Percentiles rank a stretch among this genome's conserved stretches.
Evolutionary conservation across 2,329 filamentous ascomycete genomes (phyloP).

Genomic region (Alternaria angustiovoidea): DNA sequence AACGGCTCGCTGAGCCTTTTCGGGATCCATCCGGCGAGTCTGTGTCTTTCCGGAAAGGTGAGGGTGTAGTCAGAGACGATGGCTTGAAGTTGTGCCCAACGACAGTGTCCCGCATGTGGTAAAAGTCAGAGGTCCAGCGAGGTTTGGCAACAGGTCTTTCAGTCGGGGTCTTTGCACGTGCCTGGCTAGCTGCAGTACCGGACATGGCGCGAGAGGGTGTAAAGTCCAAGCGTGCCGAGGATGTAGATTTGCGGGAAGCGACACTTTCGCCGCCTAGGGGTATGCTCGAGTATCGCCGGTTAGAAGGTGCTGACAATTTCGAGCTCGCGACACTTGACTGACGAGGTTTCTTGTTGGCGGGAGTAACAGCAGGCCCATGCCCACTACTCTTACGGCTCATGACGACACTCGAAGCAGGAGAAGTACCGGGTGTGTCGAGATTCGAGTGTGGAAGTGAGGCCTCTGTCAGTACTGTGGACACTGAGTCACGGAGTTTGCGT

Average conservation of each 20-base stretch:
- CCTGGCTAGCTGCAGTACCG: slow-evolving; percentile 34
- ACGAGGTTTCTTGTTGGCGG: slow-evolving; percentile 57
- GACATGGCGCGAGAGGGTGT: slow-evolving; percentile 37
- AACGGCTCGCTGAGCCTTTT: slow-evolving; percentile 38
- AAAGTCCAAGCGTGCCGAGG: slow-evolving; percentile 27
- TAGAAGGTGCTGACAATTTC: slow-evolving; percentile 50
- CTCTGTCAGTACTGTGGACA: slow-evolving; percentile 89
- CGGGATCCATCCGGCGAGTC: slow-evolving; percentile 27
- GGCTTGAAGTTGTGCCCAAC: slow-evolving; percentile 53
- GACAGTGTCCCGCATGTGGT: slow-evolving; percentile 50
- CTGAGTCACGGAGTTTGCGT: slow-evolving; percentile 86
- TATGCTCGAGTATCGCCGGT: slow-evolving; percentile 59
- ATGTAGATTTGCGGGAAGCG: slow-evolving; percentile 32
- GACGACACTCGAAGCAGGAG: slow-evolving; percentile 72
- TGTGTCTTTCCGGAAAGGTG: slow-evolving; percentile 38
- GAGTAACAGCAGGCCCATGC: slow-evolving; percentile 54
- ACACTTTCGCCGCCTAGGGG: slow-evolving; percentile 43
- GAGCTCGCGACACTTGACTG: slow-evolving; percentile 56
- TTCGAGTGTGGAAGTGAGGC: slow-evolving; percentile 74
- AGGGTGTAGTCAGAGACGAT: slow-evolving; percentile 44
- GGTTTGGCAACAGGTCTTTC: slow-evolving; percentile 44
- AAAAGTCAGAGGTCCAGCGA: slow-evolving; percentile 48
- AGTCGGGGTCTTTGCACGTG: slow-evolving; percentile 37
- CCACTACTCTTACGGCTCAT: slow-evolving; percentile 62
- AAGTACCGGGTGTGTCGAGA: slow-evolving; percentile 67